Evolutionary conservation across 495 filamentous ascomycete genomes (phyloP).

Genomic region (Lineolata rhizophorae): DNA sequence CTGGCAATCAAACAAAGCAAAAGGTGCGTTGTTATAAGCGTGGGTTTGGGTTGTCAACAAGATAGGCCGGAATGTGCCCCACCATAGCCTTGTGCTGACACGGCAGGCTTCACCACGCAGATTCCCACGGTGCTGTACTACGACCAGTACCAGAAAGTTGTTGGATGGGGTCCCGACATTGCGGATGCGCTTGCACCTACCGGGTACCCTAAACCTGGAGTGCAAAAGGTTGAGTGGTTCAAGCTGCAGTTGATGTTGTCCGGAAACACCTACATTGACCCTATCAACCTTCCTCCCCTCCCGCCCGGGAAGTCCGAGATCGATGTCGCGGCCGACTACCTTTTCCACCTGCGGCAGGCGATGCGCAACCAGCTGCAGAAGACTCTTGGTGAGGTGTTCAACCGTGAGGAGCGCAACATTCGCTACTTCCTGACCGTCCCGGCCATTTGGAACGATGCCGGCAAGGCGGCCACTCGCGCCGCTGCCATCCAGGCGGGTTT

Average conservation of each 20-base stretch:
- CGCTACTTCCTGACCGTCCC: slow-evolving; percentile 53
- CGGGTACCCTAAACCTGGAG: slow-evolving; percentile 52
- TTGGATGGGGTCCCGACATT: slow-evolving; percentile 58
- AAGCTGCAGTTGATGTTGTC: slow-evolving; percentile 60
- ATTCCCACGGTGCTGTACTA: slow-evolving; percentile 59
- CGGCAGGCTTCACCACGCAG: slow-evolving; percentile 17
- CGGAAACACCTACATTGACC: slow-evolving; percentile 59
- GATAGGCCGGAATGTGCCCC: slow-evolving; percentile 1
- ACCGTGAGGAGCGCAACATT: slow-evolving; percentile 54
- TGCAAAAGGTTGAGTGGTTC: slow-evolving; percentile 65
- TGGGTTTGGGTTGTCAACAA: too few relatives aligned
- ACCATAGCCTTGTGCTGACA: not conserved
- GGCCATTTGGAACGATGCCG: slow-evolving; percentile 58
- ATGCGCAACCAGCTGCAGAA: slow-evolving; percentile 53
- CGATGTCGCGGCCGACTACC: slow-evolving; percentile 55
- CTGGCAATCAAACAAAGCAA: slow-evolving; percentile 54
- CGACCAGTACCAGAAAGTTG: slow-evolving; percentile 56
- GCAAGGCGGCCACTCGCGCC: slow-evolving; percentile 48
- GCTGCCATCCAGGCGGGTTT: slow-evolving; percentile 57
- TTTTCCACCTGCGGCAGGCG: slow-evolving; percentile 53
- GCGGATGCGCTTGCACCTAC: slow-evolving; percentile 52
- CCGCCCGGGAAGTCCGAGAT: slow-evolving; percentile 59
- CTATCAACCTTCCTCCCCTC: slow-evolving; percentile 54
- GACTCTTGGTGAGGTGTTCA: slow-evolving; percentile 57
- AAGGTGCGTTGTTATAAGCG: too few relatives aligned